These are phyloP conservation scores for Tremella yokohamensis DNA, from an alignment of 768 basidiomycete genomes.

Conservation along the genomic window DNA sequence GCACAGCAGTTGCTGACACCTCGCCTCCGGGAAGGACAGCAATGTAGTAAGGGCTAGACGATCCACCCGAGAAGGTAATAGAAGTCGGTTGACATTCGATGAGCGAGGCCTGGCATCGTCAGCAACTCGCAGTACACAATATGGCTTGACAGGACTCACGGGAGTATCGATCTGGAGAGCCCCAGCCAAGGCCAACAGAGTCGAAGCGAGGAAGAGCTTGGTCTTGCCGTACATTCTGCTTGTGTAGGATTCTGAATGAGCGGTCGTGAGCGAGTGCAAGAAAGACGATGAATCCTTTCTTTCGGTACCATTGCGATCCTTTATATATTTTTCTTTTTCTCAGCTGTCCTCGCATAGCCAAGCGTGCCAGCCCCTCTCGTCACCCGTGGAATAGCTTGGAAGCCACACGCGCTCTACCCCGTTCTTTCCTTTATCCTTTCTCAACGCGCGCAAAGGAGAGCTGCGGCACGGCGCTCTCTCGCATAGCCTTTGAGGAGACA, in stretches of 20 bases:
- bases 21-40: constrained; percentile 35
- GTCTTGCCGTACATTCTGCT: constrained; percentile 26
- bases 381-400: too few species aligned
- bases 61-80: constrained; percentile 23
- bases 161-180: constrained; percentile 31
- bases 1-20: constrained; percentile 27
- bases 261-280: too few species aligned
- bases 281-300: too few species aligned
- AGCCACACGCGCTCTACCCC: too few species aligned
- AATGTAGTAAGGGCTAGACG: constrained; percentile 31
- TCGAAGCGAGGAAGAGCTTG: constrained; percentile 4
- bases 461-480: too few species aligned
- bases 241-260: neutral
- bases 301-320: too few species aligned
- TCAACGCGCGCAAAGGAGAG: too few species aligned
- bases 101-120: constrained; percentile 24
- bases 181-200: constrained; percentile 19
- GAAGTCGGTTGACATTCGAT: constrained; percentile 37
- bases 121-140: neutral
- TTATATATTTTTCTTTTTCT: too few species aligned
- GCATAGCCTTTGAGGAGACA: too few species aligned
- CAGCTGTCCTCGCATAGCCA: too few species aligned
- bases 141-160: constrained; percentile 16
- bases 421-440: too few species aligned
- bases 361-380: too few species aligned